Evolutionary conservation across 805 yeast species (phyloP), one percentile per base, ranked within the genome.

Genomic region (Saturnispora quitensis): DNA sequence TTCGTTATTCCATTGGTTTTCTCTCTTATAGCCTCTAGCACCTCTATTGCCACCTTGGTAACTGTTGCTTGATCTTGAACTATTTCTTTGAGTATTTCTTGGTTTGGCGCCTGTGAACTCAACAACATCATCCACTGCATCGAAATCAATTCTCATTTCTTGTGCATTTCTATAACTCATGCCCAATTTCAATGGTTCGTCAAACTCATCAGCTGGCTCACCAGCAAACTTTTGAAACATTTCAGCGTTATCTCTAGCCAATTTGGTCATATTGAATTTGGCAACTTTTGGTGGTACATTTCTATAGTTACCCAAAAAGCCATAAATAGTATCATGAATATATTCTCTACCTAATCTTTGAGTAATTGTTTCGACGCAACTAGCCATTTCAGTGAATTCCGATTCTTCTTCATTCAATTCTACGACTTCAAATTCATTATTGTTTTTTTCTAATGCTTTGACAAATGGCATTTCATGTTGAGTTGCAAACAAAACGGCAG

Each of bases 401-500:
- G 69, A 75, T 13, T 61, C 62, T 35, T 61, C 62, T 15, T 70
- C 62, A 35, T 68, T 70, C 56, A 73, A 77, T 9, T 69, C 65
- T 33, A 60, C 62, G 50, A 65, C 70, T 44, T 76, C 73, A 54
- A 87, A 82, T 31, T 63, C 67, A 60, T 88, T 78, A 45, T 80
- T 81, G 62, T 77, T 78, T 52, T 73, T 65, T 46, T 68, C 65
- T 61, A 88, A 73, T 2, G 71, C 68, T 40, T 68, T 66, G 40
- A 80, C 67, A 65, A 80, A 89, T 34, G 75, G 74, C 36, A 68
- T 58, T 65, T 89, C 96, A 47, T 70, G 67, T 55, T 74, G 66
- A 31, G 84, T 72, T 46, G 81, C 60, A 62, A 80, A 82, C 53
- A 86, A 65, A 15, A 79, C 67, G 5, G 96, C 86, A 47, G 75